Conservation (phyloP, 129 eudicot species). For the Tanacetum coccineum region DNA sequence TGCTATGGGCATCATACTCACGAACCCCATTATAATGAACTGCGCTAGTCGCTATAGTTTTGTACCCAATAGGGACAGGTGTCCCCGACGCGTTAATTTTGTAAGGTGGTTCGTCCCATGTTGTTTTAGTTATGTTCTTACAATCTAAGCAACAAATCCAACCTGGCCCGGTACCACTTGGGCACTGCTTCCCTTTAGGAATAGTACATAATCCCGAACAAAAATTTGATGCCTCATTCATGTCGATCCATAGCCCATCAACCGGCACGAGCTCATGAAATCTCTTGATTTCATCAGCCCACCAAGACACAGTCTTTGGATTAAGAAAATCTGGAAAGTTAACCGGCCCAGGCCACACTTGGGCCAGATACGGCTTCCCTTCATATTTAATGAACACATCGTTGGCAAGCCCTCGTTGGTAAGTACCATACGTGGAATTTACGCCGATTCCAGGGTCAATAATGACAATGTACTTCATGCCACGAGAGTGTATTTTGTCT, state of each 20-base stretch:
- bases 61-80: slow-evolving; percentile 63
- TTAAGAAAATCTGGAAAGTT: slow-evolving; percentile 90
- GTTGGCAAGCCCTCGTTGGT: slow-evolving; percentile 69
- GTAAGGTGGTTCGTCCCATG: slow-evolving; percentile 97
- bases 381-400: slow-evolving; percentile 84
- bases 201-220: slow-evolving; percentile 78
- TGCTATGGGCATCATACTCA: slow-evolving; percentile 91
- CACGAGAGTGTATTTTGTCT: slow-evolving; percentile 63
- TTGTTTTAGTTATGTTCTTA: slow-evolving; percentile 69
- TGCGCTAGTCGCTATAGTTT: slow-evolving; percentile 94
- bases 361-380: slow-evolving; percentile 83
- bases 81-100: slow-evolving; percentile 83
- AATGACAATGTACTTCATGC: slow-evolving; percentile 88
- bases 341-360: slow-evolving; percentile 98
- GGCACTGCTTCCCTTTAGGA: slow-evolving; percentile 74
- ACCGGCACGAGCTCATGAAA: slow-evolving; percentile 90
- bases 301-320: slow-evolving; percentile 82
- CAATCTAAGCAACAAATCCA: slow-evolving; percentile 93
- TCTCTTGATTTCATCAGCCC: slow-evolving; percentile 81
- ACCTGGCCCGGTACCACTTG: slow-evolving; percentile 84
- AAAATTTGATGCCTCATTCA: slow-evolving; percentile 90
- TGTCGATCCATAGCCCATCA: slow-evolving; percentile 97
- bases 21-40: slow-evolving; percentile 75
- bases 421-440: slow-evolving; percentile 64
- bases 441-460: slow-evolving; percentile 94